phyloP scores from a whole-genome alignment of 371 early-diverging fungal genomes.

The Lichtheimia ramosa region DNA sequence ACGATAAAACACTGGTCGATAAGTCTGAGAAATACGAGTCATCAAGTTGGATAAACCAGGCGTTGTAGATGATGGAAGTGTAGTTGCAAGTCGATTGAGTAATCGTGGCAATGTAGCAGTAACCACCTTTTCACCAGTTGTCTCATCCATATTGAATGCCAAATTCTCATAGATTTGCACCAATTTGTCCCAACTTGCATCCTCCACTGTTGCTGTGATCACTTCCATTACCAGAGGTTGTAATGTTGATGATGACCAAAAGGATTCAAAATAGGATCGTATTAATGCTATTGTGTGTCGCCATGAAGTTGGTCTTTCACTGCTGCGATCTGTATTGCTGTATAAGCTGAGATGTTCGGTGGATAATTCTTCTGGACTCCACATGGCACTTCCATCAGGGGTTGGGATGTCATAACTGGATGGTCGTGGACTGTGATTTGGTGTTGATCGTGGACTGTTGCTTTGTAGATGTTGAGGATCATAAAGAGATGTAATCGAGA shows the following conservation, averaged over 20 bases:
- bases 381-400: not conserved
- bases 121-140: conserved; percentile 31
- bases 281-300: conserved; percentile 6
- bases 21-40: conserved; percentile 35
- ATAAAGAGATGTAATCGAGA: conserved; percentile 23
- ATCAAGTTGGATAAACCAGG: conserved; percentile 42
- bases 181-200: conserved; percentile 19
- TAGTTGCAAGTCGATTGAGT: conserved; percentile 24
- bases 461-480: not conserved
- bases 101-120: conserved; percentile 33
- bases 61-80: conserved; percentile 22
- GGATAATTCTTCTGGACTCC: conserved; percentile 1
- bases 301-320: not conserved
- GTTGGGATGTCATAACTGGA: conserved; percentile 8
- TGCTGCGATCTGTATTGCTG: not conserved
- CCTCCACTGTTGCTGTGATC: conserved; percentile 29
- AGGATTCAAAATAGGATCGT: conserved; percentile 28
- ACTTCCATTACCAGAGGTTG: conserved; percentile 29
- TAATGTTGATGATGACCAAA: conserved; percentile 41
- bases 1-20: conserved; percentile 50
- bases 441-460: conserved; percentile 10
- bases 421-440: conserved; percentile 25
- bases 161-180: conserved; percentile 31
- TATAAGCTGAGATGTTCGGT: conserved; percentile 3
- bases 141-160: conserved; percentile 24